A percentile compares a stretch with the other conserved stretches of the same genome.
Conservation (phyloP, 1,139 yeast species). For the Candida dubliniensis region DNA sequence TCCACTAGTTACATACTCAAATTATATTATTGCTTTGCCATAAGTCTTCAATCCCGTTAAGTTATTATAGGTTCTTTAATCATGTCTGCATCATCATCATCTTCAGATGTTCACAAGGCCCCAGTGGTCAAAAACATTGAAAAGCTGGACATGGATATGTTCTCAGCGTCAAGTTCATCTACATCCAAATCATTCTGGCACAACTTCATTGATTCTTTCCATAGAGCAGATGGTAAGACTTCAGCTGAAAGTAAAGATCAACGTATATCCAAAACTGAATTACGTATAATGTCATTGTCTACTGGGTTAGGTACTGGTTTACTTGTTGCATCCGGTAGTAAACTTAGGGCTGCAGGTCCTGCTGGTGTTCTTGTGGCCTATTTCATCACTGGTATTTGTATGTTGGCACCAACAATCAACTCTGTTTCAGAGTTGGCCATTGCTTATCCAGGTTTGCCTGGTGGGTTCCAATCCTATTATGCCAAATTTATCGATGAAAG, state of each 20-base stretch:
- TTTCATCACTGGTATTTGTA: conserved; percentile 30
- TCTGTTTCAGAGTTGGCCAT: conserved; percentile 39
- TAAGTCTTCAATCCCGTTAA: too few species aligned
- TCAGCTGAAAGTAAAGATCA: conserved; percentile 9
- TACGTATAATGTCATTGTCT: conserved; percentile 43
- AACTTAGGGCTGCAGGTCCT: conserved; percentile 37
- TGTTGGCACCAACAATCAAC: conserved; percentile 32
- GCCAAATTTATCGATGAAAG: conserved; percentile 39
- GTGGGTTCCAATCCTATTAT: conserved; percentile 41
- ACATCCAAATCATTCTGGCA: conserved; percentile 12
- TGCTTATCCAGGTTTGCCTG: conserved; percentile 37
- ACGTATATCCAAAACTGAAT: conserved; percentile 27
- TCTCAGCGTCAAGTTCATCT: conserved; percentile 1
- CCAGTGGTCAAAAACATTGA: not conserved
- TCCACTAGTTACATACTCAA: not conserved
- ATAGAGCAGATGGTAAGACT: conserved; percentile 14
- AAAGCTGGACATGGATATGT: conserved; percentile 1
- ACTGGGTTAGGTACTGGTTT: conserved; percentile 47
- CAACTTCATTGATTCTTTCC: conserved; percentile 17
- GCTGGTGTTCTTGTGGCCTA: conserved; percentile 37
- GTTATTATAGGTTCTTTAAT: not conserved
- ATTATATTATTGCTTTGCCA: too few species aligned
- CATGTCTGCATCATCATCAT: not conserved
- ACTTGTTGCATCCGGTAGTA: conserved; percentile 37
- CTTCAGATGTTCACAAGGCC: not conserved